Conservation (phyloP, 2,329 filamentous ascomycete species). For the Beauveria sp. region DNA sequence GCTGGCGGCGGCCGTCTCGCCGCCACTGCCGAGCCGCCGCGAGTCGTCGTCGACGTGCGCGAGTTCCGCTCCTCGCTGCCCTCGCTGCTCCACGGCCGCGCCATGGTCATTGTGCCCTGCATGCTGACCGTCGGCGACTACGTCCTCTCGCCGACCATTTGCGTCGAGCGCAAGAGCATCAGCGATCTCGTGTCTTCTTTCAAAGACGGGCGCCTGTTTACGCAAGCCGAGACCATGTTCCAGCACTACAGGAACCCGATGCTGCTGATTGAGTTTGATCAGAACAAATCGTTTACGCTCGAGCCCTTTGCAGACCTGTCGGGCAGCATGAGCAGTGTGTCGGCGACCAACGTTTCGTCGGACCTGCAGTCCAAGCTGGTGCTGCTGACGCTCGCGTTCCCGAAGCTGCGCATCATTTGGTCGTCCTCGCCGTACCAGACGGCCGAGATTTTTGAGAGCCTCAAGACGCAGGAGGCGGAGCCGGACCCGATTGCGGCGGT, state of each 20-base stretch:
- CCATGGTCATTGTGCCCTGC: constrained; percentile 83
- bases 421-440: constrained; percentile 89
- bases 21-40: constrained; percentile 79
- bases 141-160: constrained; percentile 82
- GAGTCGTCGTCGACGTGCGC: constrained; percentile 89
- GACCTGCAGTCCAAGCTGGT: constrained; percentile 91
- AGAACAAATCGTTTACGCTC: constrained; percentile 93
- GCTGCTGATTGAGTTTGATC: constrained; percentile 95
- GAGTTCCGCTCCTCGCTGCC: constrained; percentile 92
- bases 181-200: constrained; percentile 87
- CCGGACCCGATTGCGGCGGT: constrained; percentile 86
- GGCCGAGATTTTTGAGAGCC: constrained; percentile 88
- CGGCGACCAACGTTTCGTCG: constrained; percentile 48
- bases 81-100: constrained; percentile 81
- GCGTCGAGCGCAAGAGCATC: constrained; percentile 89
- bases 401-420: constrained; percentile 86
- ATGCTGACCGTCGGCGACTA: constrained; percentile 97
- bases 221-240: constrained; percentile 89
- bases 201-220: constrained; percentile 83
- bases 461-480: constrained; percentile 84
- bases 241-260: constrained; percentile 84
- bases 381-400: constrained; percentile 85
- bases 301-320: constrained; percentile 67
- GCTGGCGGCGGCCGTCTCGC: constrained; percentile 80
- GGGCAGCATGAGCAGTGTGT: constrained; percentile 54